phyloP scores from a whole-genome alignment of 2,329 filamentous ascomycete genomes.

The Corynespora cassiicola region DNA sequence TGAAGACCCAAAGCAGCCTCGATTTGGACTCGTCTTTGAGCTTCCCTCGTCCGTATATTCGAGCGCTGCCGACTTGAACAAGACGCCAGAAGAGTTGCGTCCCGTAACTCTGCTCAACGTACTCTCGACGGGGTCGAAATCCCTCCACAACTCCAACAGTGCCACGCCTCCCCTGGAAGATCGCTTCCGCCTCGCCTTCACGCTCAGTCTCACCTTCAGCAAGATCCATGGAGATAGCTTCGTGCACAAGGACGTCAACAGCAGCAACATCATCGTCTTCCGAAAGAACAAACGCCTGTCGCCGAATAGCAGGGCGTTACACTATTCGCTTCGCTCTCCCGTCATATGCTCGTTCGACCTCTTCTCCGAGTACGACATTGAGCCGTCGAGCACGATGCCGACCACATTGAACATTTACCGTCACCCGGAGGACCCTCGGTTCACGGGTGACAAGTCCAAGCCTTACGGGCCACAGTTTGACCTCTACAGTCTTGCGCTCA shows the following conservation, averaged over 20 bases:
- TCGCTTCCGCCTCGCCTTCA: slow-evolving; percentile 76
- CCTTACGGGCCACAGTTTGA: slow-evolving; percentile 57
- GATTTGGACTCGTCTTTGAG: slow-evolving; percentile 77
- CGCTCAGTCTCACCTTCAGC: slow-evolving; percentile 75
- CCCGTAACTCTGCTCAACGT: slow-evolving; percentile 56
- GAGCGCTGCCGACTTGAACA: slow-evolving; percentile 61
- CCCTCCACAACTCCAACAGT: slow-evolving; percentile 48
- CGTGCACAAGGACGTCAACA: slow-evolving; percentile 73
- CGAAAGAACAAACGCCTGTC: slow-evolving; percentile 53
- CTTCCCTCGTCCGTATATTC: slow-evolving; percentile 64
- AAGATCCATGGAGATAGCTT: slow-evolving; percentile 74
- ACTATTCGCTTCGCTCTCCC: slow-evolving; percentile 68
- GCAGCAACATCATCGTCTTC: slow-evolving; percentile 73
- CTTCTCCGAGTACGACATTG: slow-evolving; percentile 65
- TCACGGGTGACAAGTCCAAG: slow-evolving; percentile 33
- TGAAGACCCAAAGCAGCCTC: slow-evolving; percentile 72
- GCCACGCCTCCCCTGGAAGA: slow-evolving; percentile 67
- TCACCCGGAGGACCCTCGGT: slow-evolving; percentile 65
- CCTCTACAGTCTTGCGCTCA: slow-evolving; percentile 74
- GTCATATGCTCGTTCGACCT: slow-evolving; percentile 77
- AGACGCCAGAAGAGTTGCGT: slow-evolving; percentile 40
- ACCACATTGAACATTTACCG: slow-evolving; percentile 67
- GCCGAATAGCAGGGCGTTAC: slow-evolving; percentile 47
- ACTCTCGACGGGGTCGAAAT: slow-evolving; percentile 54
- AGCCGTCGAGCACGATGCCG: slow-evolving; percentile 48